Conservation (phyloP, 177 flowering plant genomes). For the Vitis hybrid region DNA sequence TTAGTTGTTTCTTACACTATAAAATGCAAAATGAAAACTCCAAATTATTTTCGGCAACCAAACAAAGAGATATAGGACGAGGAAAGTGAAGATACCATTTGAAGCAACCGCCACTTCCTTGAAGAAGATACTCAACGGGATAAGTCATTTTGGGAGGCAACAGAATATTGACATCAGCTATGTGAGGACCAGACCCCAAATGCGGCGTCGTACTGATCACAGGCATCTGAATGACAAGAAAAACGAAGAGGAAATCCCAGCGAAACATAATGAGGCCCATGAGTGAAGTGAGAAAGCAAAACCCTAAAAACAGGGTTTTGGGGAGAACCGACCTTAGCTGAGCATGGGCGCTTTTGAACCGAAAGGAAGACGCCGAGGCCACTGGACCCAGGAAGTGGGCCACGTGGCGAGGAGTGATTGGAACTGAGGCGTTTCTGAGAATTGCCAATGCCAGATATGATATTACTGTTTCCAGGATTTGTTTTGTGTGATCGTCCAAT, state of each 20-base stretch:
- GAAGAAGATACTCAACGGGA: conserved; percentile 86
- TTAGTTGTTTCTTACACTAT: no score
- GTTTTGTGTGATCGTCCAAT: no score
- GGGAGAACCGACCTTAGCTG: neutral
- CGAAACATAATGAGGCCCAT: conserved; percentile 11
- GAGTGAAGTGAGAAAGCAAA: conserved; percentile 1
- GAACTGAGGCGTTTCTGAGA: neutral
- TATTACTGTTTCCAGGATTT: no score
- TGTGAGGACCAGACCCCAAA: conserved; percentile 71
- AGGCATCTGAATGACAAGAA: conserved; percentile 16
- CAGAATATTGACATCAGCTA: conserved; percentile 82
- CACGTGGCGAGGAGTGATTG: conserved; percentile 1
- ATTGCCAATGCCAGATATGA: no score
- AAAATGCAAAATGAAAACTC: no score
- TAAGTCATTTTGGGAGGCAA: conserved; percentile 88
- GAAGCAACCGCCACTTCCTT: conserved; percentile 93
- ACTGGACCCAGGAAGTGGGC: neutral
- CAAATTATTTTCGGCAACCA: no score
- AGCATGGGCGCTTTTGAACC: neutral
- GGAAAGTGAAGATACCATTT: conserved; percentile 54
- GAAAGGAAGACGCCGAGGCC: neutral
- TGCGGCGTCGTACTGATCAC: conserved; percentile 21
- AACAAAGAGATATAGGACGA: no score
- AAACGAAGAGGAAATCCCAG: conserved; percentile 13
- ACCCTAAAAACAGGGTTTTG: conserved; percentile 13